Conservation (phyloP, 2,329 filamentous ascomycete genomes). For the Trichoderma sp. region DNA sequence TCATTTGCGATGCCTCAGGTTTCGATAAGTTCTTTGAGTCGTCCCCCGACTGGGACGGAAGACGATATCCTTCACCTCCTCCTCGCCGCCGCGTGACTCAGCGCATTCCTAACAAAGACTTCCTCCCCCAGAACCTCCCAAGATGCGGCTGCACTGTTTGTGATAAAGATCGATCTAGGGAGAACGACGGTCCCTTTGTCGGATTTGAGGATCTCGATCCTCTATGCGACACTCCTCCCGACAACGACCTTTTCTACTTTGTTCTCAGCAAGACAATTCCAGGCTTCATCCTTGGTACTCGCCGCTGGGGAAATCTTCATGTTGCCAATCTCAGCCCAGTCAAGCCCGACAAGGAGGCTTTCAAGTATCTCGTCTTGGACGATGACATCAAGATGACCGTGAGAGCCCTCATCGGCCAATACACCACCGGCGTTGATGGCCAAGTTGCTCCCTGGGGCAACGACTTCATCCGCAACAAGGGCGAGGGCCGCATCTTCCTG, state of each 20-base stretch:
- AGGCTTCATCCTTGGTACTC: slow-evolving; percentile 45
- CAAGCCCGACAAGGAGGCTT: slow-evolving; percentile 45
- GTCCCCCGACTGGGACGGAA: slow-evolving; percentile 26
- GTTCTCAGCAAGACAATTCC: slow-evolving; percentile 44
- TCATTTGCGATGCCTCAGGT: slow-evolving; percentile 44
- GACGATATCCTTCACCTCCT: slow-evolving; percentile 7
- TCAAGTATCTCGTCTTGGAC: slow-evolving; percentile 50
- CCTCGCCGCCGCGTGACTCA: slow-evolving; percentile 10
- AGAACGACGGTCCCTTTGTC: slow-evolving; percentile 34
- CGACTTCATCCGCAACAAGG: slow-evolving; percentile 51
- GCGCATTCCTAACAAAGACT: slow-evolving; percentile 28
- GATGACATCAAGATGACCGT: slow-evolving; percentile 48
- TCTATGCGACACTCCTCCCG: slow-evolving; percentile 34
- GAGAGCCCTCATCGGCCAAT: slow-evolving; percentile 47
- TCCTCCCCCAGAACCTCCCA: slow-evolving; percentile 41
- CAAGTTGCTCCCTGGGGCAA: slow-evolving; percentile 43
- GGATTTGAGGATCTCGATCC: slow-evolving; percentile 43
- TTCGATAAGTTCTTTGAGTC: slow-evolving; percentile 36
- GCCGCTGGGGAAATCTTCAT: slow-evolving; percentile 45
- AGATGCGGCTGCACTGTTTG: slow-evolving; percentile 44
- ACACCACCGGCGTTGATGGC: slow-evolving; percentile 38
- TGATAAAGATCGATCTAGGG: slow-evolving; percentile 22
- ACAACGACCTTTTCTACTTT: slow-evolving; percentile 44
- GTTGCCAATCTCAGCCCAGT: slow-evolving; percentile 40
- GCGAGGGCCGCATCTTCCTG: slow-evolving; percentile 49